Base-by-base conservation (phyloP, 805 yeast genomes). In the Candida orba region DNA sequence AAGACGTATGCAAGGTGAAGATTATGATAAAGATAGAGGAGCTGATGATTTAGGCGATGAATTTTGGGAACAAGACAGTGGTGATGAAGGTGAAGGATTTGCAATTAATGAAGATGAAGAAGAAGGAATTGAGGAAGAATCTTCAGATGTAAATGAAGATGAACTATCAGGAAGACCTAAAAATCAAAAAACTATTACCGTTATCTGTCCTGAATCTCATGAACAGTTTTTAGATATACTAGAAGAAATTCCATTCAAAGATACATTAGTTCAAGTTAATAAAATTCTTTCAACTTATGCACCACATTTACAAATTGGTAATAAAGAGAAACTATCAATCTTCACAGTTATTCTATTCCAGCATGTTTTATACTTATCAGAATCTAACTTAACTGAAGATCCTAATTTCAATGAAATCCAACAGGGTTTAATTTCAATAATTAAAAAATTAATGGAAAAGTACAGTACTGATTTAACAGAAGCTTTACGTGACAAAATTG, bases 221-320 rank as follows among this genome's bases (percentile, higher is more conserved):
- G 65, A 64, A 5, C 77, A 75, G 33, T 62, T 76, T 35, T 46
- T 70, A 1, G 52, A 53, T 1, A 53, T 63, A 24, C 52, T 77
- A 4, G 56, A 62, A 13, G 57, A 56, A 2, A 48, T 64, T 24
- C 65, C 68, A 9, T 60, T 66, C 35, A 57, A 58, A 14, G 73
- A 76, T 29, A 76, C 77, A 15, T 62, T 75, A 17, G 59, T 63
- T 3, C 63, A 72, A 24, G 69, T 86, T 24, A 73, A 75, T 40
- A 72, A 73, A 44, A 73, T 89, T 35, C 64, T 85, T 44, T 72
- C 71, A 41, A 58, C 68, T 0, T 79, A 81, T 62, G 87, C 84
- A 49, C 95, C 97, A 13, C 78, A 81, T 49, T 68, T 85, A 42
- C 88, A 85, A 3, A 75, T 71, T 43, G 97, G 95, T 3, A 89